Evolutionary conservation across 2,329 filamentous ascomycete genomes (phyloP).

Genomic region (Trichoderma atrobrunneum): DNA sequence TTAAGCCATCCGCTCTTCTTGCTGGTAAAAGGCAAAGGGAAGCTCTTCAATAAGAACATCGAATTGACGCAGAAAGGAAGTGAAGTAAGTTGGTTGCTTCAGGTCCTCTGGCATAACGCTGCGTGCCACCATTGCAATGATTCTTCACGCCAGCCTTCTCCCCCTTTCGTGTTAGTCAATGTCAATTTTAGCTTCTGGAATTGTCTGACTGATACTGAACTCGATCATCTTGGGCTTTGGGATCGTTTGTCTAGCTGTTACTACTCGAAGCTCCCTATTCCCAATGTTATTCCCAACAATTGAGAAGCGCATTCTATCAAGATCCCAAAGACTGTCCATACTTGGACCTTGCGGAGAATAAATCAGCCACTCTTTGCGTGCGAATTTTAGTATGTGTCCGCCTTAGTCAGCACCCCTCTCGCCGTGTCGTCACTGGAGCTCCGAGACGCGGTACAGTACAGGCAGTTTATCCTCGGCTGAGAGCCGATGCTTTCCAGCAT

Average conservation of each 20-base stretch:
- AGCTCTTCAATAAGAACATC: background rate
- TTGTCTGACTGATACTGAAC: no score
- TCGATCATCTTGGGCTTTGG: no score
- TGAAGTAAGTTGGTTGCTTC: no score
- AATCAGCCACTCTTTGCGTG: background rate
- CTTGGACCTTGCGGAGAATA: background rate
- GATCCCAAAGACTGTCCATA: conserved; percentile 4
- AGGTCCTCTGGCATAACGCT: no score
- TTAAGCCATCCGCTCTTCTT: background rate
- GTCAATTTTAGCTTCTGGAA: no score
- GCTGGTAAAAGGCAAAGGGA: background rate
- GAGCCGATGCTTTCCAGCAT: conserved; percentile 33
- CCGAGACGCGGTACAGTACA: background rate
- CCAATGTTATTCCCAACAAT: no score
- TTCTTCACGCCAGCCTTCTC: no score
- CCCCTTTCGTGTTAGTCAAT: no score
- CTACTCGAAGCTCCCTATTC: no score
- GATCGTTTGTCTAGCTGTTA: no score
- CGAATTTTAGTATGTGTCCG: background rate
- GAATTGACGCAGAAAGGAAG: background rate
- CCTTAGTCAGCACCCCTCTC: conserved; percentile 1
- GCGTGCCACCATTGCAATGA: no score
- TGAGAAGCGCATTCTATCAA: background rate
- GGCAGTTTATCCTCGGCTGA: conserved; percentile 28
- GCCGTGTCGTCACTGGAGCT: conserved; percentile 4